Evolutionary conservation across 352 stramenopile genomes (phyloP), one percentile per base, ranked within the genome.

Genomic region (Phytophthora litchii): DNA sequence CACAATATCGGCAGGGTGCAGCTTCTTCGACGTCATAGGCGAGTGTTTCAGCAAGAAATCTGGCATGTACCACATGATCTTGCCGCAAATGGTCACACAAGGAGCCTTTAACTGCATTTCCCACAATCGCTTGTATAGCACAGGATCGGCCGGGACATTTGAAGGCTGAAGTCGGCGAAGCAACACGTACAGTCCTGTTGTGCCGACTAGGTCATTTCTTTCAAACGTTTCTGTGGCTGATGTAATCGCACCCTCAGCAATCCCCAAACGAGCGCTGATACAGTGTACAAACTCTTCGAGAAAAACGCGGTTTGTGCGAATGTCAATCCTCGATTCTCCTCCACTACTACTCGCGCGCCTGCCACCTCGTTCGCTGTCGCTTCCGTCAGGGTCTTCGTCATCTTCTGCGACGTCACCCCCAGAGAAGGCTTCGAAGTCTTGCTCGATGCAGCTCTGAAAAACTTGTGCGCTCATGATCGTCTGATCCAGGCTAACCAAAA

Each of bases 81-180:
- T 92, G 20, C 83, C 83, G 43, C 83, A 93, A 54, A 94, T 80
- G 8, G 88, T 91, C 23, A 97, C 78, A 12, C 89, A 81, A 38
- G 90, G 91, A 19, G 88, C 76, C 38, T 92, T 92, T 12, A 83
- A 60, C 49, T 96, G 88, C 13, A 82, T 79, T 35, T 91, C 86
- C 91, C 92, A 98, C n/a, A 98, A 51, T 3, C 77, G 75, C 47
- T 94, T 95, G 77, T 97, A 96, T 6, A 98, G 66, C 11, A 83
- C 89, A 12, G 80, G 79, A 61, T 98, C 94, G 0, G 89, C 89
- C 4, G 89, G 63, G 3, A 90, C 71, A 57, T 93, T 96, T 9
- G 88, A 74, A 14, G 89, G 83, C 29, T 94, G 66, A n/a, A 98
- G 42, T 43, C 80, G 66, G 12, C 83, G 80, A 79, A 97, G 75